A percentile compares a stretch with the other conserved stretches of the same genome.
Evolutionary conservation across 306 rosid species (phyloP).

Genomic region (Quercus alba): DNA sequence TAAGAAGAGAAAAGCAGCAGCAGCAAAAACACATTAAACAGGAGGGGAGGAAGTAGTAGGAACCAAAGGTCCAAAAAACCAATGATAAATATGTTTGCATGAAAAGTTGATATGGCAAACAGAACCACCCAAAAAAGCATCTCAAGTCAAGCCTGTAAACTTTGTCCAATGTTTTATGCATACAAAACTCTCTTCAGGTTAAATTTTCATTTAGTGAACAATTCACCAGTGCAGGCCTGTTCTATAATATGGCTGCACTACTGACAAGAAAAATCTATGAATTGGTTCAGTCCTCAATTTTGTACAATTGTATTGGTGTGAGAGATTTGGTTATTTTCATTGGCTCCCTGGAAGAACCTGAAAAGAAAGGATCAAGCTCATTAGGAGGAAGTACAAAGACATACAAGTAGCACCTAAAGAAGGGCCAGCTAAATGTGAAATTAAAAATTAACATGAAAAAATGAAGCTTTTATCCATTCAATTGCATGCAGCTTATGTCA

Average conservation of each 20-base stretch:
- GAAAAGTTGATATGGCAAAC: background rate
- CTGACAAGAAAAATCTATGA: background rate
- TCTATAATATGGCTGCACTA: background rate
- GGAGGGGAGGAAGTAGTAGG: too few species aligned
- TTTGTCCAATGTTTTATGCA: background rate
- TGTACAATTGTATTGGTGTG: slow-evolving; percentile 10
- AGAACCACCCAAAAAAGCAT: background rate
- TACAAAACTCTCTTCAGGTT: slow-evolving; percentile 14
- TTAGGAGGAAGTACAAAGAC: background rate
- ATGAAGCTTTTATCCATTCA: background rate
- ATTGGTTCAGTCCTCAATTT: slow-evolving; percentile 19
- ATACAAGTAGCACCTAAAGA: background rate
- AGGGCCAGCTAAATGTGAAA: background rate
- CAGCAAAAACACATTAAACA: too few species aligned
- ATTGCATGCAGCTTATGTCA: background rate
- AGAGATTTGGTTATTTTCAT: slow-evolving; percentile 1
- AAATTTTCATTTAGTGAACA: background rate
- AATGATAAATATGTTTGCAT: background rate
- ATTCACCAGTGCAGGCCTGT: background rate
- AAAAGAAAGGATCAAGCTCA: background rate
- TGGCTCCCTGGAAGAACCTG: slow-evolving; percentile 15
- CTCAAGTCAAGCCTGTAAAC: background rate
- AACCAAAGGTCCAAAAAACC: too few species aligned
- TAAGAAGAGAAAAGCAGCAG: too few species aligned
- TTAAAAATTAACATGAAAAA: background rate